Base-by-base conservation (phyloP, 2,329 filamentous ascomycete genomes). In the Rhytidhysteron rufulum region DNA sequence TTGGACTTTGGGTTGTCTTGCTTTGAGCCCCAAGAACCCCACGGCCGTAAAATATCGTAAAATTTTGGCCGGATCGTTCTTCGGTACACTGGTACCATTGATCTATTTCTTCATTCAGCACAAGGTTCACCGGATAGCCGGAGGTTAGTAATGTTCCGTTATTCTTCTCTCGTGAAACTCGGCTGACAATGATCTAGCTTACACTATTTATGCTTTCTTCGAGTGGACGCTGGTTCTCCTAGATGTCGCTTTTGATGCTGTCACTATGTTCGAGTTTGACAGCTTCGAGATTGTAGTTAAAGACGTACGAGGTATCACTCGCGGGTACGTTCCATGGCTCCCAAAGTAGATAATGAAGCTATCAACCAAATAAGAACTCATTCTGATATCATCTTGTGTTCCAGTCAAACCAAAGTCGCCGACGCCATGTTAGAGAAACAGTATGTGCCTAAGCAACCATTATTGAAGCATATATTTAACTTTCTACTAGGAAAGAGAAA, bases 101-200 rank as follows among this genome's bases (percentile, higher is more conserved):
- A 78, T 97, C 16, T 97, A 96, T 72, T 98, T 89, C 65, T 98
- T 96, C 64, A 95, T 98, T 49, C 93, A 96, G 66, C 93, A 98
- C 75, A 98, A 98, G 69, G 87, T 98, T 38, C 89, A 98, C 65
- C 88, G 84, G 44, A 81, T 97, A 46, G 77, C 93, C 43, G 93
- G 93, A 77, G 93, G 91, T 97, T 74, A 67, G 83, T 55, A 35
- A 30, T 44, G 27, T 39, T 16, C 25, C 16, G 16, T 17, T 21
- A 17, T 32, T 11, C 13, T 21, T 17, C 24, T 15, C 20, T 39
- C 8, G 11, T 10, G 31, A 29, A 39, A 5, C 20, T n/a, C n/a
- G 34, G 11, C 33, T 57, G 62, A 64, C 59, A 25, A 22, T 38
- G 19, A 19, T 25, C 31, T 56, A 97, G 93, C 93, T 22, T 98